A percentile compares a stretch with the other conserved stretches of the same genome.
phyloP scores from a whole-genome alignment of 75 land plant species.

The Ceratopteris richardii region DNA sequence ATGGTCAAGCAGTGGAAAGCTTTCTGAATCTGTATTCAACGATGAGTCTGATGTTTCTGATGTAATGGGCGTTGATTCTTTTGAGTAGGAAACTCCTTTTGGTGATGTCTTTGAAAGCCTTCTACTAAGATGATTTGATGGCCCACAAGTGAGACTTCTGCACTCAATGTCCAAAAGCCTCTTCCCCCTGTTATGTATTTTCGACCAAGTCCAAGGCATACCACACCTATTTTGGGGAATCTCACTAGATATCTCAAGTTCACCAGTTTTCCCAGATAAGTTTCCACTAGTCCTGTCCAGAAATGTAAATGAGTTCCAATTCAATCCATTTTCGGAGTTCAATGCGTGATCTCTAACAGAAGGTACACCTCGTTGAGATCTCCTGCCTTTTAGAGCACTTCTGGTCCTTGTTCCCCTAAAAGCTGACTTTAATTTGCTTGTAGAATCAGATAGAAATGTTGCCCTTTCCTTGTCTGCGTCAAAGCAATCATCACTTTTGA shows the following conservation, averaged over 20 bases:
- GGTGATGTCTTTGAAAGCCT: slow-evolving; percentile 18
- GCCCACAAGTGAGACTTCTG: slow-evolving; percentile 66
- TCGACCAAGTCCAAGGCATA: slow-evolving; percentile 80
- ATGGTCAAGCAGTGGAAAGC: slow-evolving; percentile 53
- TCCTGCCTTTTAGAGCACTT: neutral
- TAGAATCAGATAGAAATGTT: too few relatives aligned
- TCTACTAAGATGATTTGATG: slow-evolving; percentile 42
- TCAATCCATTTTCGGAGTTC: neutral
- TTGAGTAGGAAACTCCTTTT: slow-evolving; percentile 11
- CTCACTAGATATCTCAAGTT: slow-evolving; percentile 38
- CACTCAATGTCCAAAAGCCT: slow-evolving; percentile 62
- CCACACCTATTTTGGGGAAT: slow-evolving; percentile 70
- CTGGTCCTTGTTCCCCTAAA: neutral
- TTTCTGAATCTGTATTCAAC: slow-evolving; percentile 45
- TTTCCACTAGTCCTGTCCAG: neutral
- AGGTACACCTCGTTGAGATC: neutral
- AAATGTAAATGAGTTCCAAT: neutral
- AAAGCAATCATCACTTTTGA: neutral
- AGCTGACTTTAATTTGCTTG: neutral
- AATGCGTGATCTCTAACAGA: neutral
- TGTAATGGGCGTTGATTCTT: slow-evolving; percentile 13
- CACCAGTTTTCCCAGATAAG: slow-evolving; percentile 17
- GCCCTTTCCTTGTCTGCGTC: neutral
- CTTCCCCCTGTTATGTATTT: slow-evolving; percentile 65
- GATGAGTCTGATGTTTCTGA: slow-evolving; percentile 40